These are phyloP conservation scores for Tuber aestivum DNA, from an alignment of 495 filamentous ascomycete genomes.

Conservation along the genomic window DNA sequence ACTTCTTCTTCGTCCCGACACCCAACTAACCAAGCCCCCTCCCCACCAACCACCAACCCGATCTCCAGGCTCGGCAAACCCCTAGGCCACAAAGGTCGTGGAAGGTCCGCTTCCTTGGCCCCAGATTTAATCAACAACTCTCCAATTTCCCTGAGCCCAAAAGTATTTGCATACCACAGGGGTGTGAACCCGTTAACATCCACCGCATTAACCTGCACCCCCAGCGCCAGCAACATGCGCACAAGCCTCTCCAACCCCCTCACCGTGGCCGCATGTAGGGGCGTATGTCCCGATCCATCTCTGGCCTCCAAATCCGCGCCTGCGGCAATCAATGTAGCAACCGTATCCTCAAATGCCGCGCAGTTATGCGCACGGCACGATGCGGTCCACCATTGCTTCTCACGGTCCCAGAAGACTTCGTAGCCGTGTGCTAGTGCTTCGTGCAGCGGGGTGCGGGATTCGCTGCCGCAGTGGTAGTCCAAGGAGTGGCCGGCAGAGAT, in stretches of 20 bases:
- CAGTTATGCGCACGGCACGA: neutral
- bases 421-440: neutral
- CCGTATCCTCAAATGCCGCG: neutral
- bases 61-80: neutral
- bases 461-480: neutral
- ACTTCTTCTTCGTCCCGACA: neutral
- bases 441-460: neutral
- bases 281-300: slow-evolving; percentile 13
- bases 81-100: neutral
- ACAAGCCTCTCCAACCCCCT: neutral
- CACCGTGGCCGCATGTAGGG: slow-evolving; percentile 13
- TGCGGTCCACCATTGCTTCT: neutral
- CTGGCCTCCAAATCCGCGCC: slow-evolving; percentile 20
- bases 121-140: neutral
- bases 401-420: neutral
- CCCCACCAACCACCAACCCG: neutral
- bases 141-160: neutral
- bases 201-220: neutral
- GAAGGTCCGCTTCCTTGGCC: neutral
- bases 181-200: neutral
- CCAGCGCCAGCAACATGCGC: neutral
- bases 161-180: neutral
- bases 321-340: slow-evolving; percentile 9
- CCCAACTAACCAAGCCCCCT: neutral
- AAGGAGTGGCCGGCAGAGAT: neutral